Evolutionary conservation across 495 filamentous ascomycete genomes (phyloP).

Genomic region (Trichoderma parareesei): DNA sequence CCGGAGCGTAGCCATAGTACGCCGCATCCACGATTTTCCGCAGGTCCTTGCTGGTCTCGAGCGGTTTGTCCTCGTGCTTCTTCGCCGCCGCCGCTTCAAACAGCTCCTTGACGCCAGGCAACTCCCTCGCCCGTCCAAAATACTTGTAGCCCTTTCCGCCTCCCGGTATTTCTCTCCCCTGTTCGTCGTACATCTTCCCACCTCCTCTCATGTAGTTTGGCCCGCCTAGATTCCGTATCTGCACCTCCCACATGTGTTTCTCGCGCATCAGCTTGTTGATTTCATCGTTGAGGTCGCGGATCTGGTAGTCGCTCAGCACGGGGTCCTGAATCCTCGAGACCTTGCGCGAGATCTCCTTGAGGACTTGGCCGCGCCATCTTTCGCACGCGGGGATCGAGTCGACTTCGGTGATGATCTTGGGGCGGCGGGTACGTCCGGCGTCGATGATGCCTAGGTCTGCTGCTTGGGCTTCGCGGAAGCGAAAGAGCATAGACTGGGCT

Average conservation of each 20-base stretch:
- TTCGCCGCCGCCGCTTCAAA: constrained; percentile 69
- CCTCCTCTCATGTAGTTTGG: constrained; percentile 97
- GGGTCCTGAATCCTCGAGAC: constrained; percentile 89
- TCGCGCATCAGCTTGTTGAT: constrained; percentile 99
- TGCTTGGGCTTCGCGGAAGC: constrained; percentile 96
- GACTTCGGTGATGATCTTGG: constrained; percentile 79
- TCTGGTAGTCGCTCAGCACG: constrained; percentile 86
- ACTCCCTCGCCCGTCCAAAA: constrained; percentile 82
- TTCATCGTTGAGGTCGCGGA: constrained; percentile 92
- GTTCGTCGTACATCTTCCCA: constrained; percentile 80
- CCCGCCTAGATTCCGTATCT: constrained; percentile 86
- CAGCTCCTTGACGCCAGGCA: constrained; percentile 94
- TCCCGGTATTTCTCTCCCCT: constrained; percentile 83
- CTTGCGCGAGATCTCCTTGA: constrained; percentile 95
- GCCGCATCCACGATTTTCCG: constrained; percentile 81
- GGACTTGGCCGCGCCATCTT: constrained; percentile 96
- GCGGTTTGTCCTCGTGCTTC: constrained; percentile 47
- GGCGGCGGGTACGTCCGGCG: constrained; percentile 78
- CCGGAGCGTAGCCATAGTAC: constrained; percentile 92
- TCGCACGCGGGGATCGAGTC: constrained; percentile 81
- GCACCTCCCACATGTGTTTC: constrained; percentile 97
- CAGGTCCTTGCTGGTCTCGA: constrained; percentile 58
- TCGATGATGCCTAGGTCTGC: constrained; percentile 95
- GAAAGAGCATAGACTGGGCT: constrained; percentile 99
- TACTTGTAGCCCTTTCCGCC: constrained; percentile 78